Evolutionary conservation across 2,329 filamentous ascomycete species (phyloP).

Genomic region (Whalleya microplaca): DNA sequence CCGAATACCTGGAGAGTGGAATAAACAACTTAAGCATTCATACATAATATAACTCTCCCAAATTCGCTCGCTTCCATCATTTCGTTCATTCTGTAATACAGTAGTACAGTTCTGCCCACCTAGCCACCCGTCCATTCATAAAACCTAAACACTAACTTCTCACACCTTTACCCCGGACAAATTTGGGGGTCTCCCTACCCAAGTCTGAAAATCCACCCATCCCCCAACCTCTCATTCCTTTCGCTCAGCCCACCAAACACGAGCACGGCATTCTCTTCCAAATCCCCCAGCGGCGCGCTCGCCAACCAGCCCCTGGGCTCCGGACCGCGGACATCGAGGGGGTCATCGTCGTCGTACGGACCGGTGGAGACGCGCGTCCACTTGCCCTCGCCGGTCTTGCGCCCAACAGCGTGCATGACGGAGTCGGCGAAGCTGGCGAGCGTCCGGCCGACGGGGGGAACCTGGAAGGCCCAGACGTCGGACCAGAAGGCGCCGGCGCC

Average conservation of each 20-base stretch:
- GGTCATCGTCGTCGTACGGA: conserved; percentile 57
- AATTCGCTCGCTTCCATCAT: no score
- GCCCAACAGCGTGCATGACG: conserved; percentile 56
- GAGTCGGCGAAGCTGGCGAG: conserved; percentile 60
- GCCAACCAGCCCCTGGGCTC: conserved; percentile 61
- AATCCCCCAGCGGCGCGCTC: conserved; percentile 58
- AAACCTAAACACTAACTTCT: no score
- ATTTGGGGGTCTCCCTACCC: conserved; percentile 32
- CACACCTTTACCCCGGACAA: no score
- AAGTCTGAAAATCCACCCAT: conserved; percentile 68
- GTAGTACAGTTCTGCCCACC: no score
- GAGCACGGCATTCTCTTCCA: conserved; percentile 63
- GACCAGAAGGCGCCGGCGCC: conserved; percentile 58
- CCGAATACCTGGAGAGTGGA: no score
- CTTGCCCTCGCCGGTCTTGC: conserved; percentile 59
- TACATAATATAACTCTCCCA: no score
- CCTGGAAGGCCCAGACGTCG: conserved; percentile 68
- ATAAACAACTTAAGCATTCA: no score
- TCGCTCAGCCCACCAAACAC: conserved; percentile 63
- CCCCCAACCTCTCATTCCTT: conserved; percentile 55
- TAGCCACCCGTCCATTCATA: no score
- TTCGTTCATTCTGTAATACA: no score
- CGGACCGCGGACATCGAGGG: conserved; percentile 51
- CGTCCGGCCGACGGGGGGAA: conserved; percentile 58
- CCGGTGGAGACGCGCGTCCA: conserved; percentile 56